phyloP scores from a whole-genome alignment of 805 yeast genomes.

The Debaryomyces prosopidis region DNA sequence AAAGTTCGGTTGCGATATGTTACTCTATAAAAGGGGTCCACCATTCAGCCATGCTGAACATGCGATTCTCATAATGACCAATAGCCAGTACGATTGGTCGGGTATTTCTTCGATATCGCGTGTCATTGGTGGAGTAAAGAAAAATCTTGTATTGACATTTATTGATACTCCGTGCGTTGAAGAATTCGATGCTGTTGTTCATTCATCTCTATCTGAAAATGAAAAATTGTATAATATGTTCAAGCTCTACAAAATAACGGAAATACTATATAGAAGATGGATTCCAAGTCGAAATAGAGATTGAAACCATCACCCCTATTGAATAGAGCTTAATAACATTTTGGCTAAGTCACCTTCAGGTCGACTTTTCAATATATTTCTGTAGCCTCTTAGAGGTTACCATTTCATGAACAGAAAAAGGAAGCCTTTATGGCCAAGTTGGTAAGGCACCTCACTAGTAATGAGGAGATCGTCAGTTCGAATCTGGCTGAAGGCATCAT shows the following conservation, averaged over 20 bases:
- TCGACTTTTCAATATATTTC: no score
- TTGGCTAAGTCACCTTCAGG: no score
- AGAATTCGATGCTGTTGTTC: conserved; percentile 21
- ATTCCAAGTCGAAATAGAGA: conserved; percentile 82
- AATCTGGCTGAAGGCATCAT: conserved; percentile 16
- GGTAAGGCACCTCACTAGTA: conserved; percentile 20
- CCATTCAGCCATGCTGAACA: conserved; percentile 94
- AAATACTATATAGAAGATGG: conserved; percentile 78
- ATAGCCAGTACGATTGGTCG: conserved; percentile 54
- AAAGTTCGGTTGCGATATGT: conserved; percentile 86
- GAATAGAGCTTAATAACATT: no score
- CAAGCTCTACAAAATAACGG: conserved; percentile 53
- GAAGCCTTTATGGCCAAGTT: conserved; percentile 19
- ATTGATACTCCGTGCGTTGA: conserved; percentile 55
- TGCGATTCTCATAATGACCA: conserved; percentile 56
- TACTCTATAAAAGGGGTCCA: conserved; percentile 88
- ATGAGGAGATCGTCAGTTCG: conserved; percentile 19
- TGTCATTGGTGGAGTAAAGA: conserved; percentile 85
- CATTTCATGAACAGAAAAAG: not conserved
- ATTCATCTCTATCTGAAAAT: conserved; percentile 9
- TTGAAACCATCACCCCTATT: conserved; percentile 23
- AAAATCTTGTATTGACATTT: conserved; percentile 68
- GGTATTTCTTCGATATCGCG: conserved; percentile 63
- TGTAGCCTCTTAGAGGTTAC: no score
- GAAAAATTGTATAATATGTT: conserved; percentile 29